These are phyloP conservation scores for Ustilago trichophora DNA, from an alignment of 1,284 basidiomycete genomes.

Conservation along the genomic window DNA sequence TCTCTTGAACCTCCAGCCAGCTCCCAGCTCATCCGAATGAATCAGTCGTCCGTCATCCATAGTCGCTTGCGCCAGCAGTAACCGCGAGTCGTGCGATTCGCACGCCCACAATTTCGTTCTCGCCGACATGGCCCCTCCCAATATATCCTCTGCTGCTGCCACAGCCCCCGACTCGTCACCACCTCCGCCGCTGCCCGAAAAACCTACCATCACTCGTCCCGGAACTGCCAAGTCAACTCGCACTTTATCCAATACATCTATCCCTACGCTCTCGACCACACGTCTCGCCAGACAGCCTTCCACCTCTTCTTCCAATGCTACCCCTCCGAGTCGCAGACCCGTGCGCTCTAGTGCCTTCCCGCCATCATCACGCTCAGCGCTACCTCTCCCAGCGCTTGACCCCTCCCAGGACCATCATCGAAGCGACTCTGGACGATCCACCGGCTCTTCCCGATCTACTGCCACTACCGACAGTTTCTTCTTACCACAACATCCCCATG, in stretches of 20 bases:
- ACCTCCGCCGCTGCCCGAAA: conserved; percentile 14
- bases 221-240: conserved; percentile 6
- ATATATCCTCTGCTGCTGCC: background rate
- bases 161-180: background rate
- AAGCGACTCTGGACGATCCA: conserved; percentile 39
- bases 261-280: conserved; percentile 5
- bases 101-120: background rate
- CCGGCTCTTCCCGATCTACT: conserved; percentile 34
- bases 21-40: conserved; percentile 5
- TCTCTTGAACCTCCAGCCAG: background rate
- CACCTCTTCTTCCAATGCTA: conserved; percentile 13
- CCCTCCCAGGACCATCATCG: conserved; percentile 33
- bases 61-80: conserved; percentile 6
- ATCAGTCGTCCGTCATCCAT: background rate
- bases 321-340: conserved; percentile 6
- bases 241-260: conserved; percentile 13
- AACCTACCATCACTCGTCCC: background rate
- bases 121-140: conserved; percentile 17
- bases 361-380: conserved; percentile 12
- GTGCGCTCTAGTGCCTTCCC: conserved; percentile 14
- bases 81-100: conserved; percentile 1
- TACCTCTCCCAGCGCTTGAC: conserved; percentile 9
- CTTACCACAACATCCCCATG: conserved; percentile 29
- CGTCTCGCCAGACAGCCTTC: conserved; percentile 19
- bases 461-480: conserved; percentile 40